Evolutionary conservation across 1,139 yeast genomes (phyloP), one percentile per base, ranked within the genome.

Genomic region (Magnusiomyces magnusii): DNA sequence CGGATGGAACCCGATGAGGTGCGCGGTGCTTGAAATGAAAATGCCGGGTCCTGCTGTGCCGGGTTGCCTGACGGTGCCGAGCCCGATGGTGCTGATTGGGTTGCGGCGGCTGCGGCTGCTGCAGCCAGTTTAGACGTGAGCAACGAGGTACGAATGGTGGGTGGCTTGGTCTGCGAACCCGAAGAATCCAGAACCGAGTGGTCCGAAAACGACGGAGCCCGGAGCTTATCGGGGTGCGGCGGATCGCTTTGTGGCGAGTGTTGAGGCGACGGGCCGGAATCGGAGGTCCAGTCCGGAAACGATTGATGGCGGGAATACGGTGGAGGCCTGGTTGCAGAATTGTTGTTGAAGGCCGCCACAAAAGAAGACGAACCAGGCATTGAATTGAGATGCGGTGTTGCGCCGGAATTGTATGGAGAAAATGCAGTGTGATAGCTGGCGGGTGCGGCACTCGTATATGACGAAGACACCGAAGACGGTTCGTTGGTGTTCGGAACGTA

Each of bases 381-480:
- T n/a, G 54, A 34, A 25, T 47, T 24, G 28, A 55, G 15, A 27
- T 28, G 53, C 2, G 53, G 53, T 9, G 57, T 51, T n/a, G 54
- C 31, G 19, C 56, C 55, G 7, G 47, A 23, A 15, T 47, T 39
- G 54, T 47, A 58, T 3, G 60, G 60, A 15, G 60, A 58, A 23
- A 51, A 58, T 5, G 60, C 60, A 10, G 60, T 55, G 34, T 58
- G 60, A 27, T 55, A 58, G 25, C 58, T 55, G 10, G 59, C 60
- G 47, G 59, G 61, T 51, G 55, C 62, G 7, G 57, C 62, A 25
- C 61, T 59, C 39, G 67, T 67, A 61, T 69, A 69, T n/a, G 69
- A 65, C 2, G 70, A 65, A n/a, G 69, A 65, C 1, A 69, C 69
- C 2, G 71, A 66, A 19, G 70, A 64, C 13, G 73, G 73, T 57